A percentile compares a stretch with the other conserved stretches of the same genome.
phyloP scores from a whole-genome alignment of 345 rosid species.

The Arabidopsis arenosa region DNA sequence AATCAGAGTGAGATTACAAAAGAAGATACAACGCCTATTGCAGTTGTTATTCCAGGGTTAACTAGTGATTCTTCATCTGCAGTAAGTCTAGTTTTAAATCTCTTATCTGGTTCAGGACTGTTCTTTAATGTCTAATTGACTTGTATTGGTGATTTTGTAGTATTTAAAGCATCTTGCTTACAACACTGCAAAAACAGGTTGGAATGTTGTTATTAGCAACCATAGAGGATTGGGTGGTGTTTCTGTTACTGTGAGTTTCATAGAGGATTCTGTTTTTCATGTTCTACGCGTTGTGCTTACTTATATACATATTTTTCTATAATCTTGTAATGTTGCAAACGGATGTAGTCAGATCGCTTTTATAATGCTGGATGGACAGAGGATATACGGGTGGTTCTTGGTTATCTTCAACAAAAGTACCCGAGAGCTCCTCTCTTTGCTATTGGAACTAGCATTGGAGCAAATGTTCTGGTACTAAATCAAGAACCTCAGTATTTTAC shows the following conservation, averaged over 20 bases:
- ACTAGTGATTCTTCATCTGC: conserved; percentile 72
- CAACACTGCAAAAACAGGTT: conserved; percentile 64
- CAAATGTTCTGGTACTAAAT: conserved; percentile 74
- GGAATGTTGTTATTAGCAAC: conserved; percentile 89
- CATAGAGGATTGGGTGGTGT: conserved; percentile 93
- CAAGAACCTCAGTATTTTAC: not conserved
- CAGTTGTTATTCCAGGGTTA: conserved; percentile 71
- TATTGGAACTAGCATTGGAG: conserved; percentile 93
- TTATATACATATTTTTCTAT: not conserved
- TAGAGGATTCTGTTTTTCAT: not conserved
- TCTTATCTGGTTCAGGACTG: not conserved
- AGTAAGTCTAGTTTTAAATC: conserved; percentile 48
- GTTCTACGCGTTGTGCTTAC: not conserved
- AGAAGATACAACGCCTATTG: conserved; percentile 63
- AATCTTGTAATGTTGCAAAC: conserved; percentile 17
- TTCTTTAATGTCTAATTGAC: not conserved
- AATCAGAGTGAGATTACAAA: conserved; percentile 42
- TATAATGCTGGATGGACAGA: conserved; percentile 97
- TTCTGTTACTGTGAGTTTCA: conserved; percentile 77
- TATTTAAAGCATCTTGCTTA: conserved; percentile 82
- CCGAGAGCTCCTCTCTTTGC: conserved; percentile 89
- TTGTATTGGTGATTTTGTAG: conserved; percentile 47
- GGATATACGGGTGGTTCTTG: conserved; percentile 63
- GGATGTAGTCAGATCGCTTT: conserved; percentile 83
- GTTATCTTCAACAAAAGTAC: conserved; percentile 62